Percentiles rank a stretch among this genome's conserved stretches.
These are phyloP conservation scores for Trapa incisa DNA, from an alignment of 345 rosid genomes.

Conservation along the genomic window DNA sequence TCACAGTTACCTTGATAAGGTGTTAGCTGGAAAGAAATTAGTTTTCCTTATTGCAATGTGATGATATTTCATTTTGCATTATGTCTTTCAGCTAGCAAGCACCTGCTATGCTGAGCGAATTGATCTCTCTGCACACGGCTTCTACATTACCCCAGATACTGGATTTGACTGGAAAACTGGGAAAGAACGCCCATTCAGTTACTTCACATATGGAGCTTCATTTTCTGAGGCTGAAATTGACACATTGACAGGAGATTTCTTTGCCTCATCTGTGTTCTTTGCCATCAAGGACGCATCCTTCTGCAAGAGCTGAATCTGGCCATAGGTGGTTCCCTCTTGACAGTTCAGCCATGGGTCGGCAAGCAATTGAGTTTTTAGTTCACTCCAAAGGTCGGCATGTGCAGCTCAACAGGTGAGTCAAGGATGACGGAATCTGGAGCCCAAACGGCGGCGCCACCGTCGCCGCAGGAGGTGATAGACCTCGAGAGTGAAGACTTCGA, in stretches of 20 bases:
- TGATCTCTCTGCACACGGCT: constrained; percentile 93
- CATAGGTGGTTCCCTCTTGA: constrained; percentile 82
- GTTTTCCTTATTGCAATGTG: neutral
- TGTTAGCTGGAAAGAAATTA: neutral
- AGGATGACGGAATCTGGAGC: no score
- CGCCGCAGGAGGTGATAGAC: no score
- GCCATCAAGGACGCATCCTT: constrained; percentile 74
- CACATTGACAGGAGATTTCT: constrained; percentile 82
- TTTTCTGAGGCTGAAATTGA: constrained; percentile 90
- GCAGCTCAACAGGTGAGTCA: no score
- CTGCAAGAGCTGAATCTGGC: constrained; percentile 71
- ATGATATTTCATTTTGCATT: neutral
- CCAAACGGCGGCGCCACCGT: no score
- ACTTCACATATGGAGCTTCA: constrained; percentile 82
- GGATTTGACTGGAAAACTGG: constrained; percentile 79
- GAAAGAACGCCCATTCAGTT: constrained; percentile 63
- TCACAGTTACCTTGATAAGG: neutral
- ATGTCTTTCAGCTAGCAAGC: constrained; percentile 34
- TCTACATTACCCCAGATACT: constrained; percentile 64
- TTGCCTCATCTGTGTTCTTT: constrained; percentile 69
- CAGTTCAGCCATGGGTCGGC: constrained; percentile 36
- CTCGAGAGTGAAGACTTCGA: no score
- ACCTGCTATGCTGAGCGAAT: constrained; percentile 63
- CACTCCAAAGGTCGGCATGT: no score
- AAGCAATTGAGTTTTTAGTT: no score